These are phyloP conservation scores for Solanum rostratum DNA, from an alignment of 257 asterid species.

Conservation along the genomic window DNA sequence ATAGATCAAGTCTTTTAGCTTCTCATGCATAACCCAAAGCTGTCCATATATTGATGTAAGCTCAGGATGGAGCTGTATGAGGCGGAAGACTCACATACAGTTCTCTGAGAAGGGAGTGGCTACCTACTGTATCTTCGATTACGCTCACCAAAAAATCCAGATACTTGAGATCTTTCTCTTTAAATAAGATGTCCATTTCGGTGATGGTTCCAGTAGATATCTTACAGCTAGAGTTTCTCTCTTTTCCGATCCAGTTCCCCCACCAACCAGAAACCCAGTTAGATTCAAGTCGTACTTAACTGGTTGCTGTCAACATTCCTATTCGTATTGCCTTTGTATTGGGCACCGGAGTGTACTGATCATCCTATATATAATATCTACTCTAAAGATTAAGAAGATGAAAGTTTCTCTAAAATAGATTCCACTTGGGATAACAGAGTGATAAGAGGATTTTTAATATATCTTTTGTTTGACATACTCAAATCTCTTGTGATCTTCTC, in stretches of 20 bases:
- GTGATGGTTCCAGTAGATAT: background rate
- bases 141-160: background rate
- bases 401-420: background rate
- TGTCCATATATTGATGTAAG: background rate
- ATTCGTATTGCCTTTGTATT: background rate
- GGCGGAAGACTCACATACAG: background rate
- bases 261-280: background rate
- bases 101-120: background rate
- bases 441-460: background rate
- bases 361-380: background rate
- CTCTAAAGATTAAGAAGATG: background rate
- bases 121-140: background rate
- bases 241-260: background rate
- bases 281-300: background rate
- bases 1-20: background rate
- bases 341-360: background rate
- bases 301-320: background rate
- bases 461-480: background rate
- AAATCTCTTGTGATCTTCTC: background rate
- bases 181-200: background rate
- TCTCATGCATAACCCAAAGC: background rate
- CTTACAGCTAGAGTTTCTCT: background rate
- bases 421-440: background rate
- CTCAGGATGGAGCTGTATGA: background rate
- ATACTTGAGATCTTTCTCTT: background rate